phyloP scores from a whole-genome alignment of 2,329 filamentous ascomycete species.

The Alternaria brassicicola region DNA sequence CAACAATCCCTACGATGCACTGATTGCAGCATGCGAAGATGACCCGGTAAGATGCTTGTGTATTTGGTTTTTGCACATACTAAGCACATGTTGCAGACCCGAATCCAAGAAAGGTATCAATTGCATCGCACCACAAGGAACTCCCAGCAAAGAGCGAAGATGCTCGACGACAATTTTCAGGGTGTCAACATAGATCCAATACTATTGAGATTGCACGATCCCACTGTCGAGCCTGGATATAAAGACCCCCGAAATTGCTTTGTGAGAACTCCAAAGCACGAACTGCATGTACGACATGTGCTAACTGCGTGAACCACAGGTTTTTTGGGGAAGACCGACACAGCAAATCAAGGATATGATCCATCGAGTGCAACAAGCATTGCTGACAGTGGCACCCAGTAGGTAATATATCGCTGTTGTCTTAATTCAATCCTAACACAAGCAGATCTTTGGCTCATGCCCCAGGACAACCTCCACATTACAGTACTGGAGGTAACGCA shows the following conservation, averaged over 20 bases:
- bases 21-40: conserved; percentile 71
- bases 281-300: too few relatives aligned
- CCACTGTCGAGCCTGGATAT: conserved; percentile 69
- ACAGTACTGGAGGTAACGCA: conserved; percentile 86
- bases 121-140: conserved; percentile 78
- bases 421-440: conserved; percentile 8
- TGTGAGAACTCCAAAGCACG: conserved; percentile 38
- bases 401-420: conserved; percentile 40
- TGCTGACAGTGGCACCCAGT: conserved; percentile 73
- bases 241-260: conserved; percentile 80
- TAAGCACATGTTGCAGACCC: conserved; percentile 52
- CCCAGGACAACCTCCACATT: conserved; percentile 76
- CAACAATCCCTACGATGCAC: conserved; percentile 76
- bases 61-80: neutral
- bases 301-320: neutral
- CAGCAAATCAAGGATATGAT: conserved; percentile 72
- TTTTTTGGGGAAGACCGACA: conserved; percentile 87
- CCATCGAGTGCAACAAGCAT: conserved; percentile 68
- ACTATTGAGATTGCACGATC: conserved; percentile 71
- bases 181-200: conserved; percentile 79
- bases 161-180: conserved; percentile 70
- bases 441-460: conserved; percentile 85
- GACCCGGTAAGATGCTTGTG: conserved; percentile 62
- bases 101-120: conserved; percentile 75
- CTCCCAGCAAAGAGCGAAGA: conserved; percentile 73